Percentiles rank a stretch among this genome's conserved stretches.
Conservation (phyloP, 2,329 filamentous ascomycete species). For the Trichoderma endophyticum region DNA sequence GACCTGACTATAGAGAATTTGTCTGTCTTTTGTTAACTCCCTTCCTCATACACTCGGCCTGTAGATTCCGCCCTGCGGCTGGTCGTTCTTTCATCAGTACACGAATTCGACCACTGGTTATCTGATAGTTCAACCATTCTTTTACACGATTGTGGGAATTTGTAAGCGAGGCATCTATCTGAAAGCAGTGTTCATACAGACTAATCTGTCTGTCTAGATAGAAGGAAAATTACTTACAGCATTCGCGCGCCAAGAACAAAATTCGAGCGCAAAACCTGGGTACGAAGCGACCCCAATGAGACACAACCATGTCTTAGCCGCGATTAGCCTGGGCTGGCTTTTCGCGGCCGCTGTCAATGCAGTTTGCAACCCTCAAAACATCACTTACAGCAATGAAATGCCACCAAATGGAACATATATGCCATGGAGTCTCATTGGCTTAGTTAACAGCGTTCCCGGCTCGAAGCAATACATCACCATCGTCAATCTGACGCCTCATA, state of each 20-base stretch:
- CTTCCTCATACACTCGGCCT: not conserved
- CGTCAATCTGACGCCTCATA: slow-evolving; percentile 35
- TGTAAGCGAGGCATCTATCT: not conserved
- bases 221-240: not conserved
- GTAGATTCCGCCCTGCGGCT: not conserved
- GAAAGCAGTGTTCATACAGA: not conserved
- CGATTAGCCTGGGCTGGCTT: not conserved
- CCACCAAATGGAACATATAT: slow-evolving; percentile 17
- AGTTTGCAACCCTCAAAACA: slow-evolving; percentile 5
- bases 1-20: not conserved
- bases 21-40: not conserved
- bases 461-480: slow-evolving; percentile 32
- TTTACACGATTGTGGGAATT: not conserved
- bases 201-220: not conserved
- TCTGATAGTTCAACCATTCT: not conserved
- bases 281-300: not conserved
- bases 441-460: slow-evolving; percentile 11
- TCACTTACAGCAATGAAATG: slow-evolving; percentile 17
- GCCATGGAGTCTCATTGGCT: slow-evolving; percentile 15
- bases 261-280: not conserved
- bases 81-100: not conserved
- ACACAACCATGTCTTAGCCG: not conserved
- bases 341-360: not conserved
- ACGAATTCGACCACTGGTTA: not conserved
- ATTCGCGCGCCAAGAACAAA: not conserved